Evolutionary conservation across 192 early-diverging fungal genomes (phyloP).

Genomic region (Backusella australiensis): DNA sequence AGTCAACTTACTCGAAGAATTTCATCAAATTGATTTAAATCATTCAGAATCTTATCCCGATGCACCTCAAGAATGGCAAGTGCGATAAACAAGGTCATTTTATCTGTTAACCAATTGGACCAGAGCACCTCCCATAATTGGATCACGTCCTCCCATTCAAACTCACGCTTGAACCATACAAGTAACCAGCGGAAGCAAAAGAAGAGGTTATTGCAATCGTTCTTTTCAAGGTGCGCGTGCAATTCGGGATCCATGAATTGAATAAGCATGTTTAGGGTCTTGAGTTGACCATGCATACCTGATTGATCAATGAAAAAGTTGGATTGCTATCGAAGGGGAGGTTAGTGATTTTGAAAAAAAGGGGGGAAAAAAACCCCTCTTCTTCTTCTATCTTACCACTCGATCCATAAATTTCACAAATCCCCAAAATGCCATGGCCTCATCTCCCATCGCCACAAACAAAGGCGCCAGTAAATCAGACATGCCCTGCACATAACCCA

Average conservation of each 20-base stretch:
- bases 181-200: conserved; percentile 98
- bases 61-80: conserved; percentile 88
- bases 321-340: conserved; percentile 43
- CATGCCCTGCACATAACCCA: conserved; percentile 97
- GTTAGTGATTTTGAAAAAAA: no score
- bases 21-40: conserved; percentile 84
- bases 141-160: conserved; percentile 82
- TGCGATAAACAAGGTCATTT: conserved; percentile 91
- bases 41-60: conserved; percentile 70
- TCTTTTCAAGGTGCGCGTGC: conserved; percentile 64
- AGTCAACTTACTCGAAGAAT: conserved; percentile 66
- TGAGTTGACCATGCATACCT: conserved; percentile 89
- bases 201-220: conserved; percentile 89
- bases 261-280: conserved; percentile 73
- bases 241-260: conserved; percentile 87
- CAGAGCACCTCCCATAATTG: conserved; percentile 88
- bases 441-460: conserved; percentile 85
- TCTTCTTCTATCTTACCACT: conserved; percentile 52
- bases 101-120: conserved; percentile 66
- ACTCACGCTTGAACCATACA: conserved; percentile 97
- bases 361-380: no score
- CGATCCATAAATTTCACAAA: conserved; percentile 88
- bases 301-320: conserved; percentile 93
- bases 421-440: conserved; percentile 92
- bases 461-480: conserved; percentile 91